A percentile compares a stretch with the other conserved stretches of the same genome.
phyloP scores from a whole-genome alignment of 1,139 yeast species.

The Trichomonascaceae sp. region DNA sequence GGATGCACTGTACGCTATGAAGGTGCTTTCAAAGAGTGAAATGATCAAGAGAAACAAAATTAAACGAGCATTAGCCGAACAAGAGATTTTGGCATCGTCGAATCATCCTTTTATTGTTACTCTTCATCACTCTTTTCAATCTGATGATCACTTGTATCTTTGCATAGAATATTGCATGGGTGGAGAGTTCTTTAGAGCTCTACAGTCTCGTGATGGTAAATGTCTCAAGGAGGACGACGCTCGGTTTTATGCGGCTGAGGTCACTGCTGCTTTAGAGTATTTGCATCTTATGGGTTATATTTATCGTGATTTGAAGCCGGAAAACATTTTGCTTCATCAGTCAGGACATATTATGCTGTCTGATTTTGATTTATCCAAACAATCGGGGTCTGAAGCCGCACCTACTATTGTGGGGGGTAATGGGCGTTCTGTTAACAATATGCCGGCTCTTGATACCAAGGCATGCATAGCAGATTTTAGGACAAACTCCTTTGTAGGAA shows the following conservation, averaged over 20 bases:
- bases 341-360: constrained; percentile 97
- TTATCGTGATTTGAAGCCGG: constrained; percentile 92
- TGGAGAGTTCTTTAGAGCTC: constrained; percentile 94
- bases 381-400: constrained; percentile 58
- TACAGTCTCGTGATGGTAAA: constrained; percentile 84
- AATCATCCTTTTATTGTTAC: constrained; percentile 98
- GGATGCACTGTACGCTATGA: constrained; percentile 82
- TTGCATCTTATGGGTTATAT: constrained; percentile 94
- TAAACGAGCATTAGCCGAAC: constrained; percentile 92
- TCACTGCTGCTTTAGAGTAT: constrained; percentile 93
- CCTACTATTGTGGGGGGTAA: constrained; percentile 37
- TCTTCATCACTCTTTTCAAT: constrained; percentile 91
- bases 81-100: constrained; percentile 89
- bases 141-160: constrained; percentile 83
- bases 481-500: constrained; percentile 95
- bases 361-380: constrained; percentile 93
- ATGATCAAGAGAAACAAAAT: constrained; percentile 94
- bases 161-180: constrained; percentile 99
- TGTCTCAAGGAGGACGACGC: constrained; percentile 88
- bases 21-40: constrained; percentile 80
- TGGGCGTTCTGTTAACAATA: constrained; percentile 26
- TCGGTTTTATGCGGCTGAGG: constrained; percentile 92
- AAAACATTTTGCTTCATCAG: constrained; percentile 84
- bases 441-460: constrained; percentile 68
- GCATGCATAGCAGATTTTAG: constrained; percentile 94